Base-by-base conservation (phyloP, 2,329 filamentous ascomycete species). In the Cercospora brassicicola region DNA sequence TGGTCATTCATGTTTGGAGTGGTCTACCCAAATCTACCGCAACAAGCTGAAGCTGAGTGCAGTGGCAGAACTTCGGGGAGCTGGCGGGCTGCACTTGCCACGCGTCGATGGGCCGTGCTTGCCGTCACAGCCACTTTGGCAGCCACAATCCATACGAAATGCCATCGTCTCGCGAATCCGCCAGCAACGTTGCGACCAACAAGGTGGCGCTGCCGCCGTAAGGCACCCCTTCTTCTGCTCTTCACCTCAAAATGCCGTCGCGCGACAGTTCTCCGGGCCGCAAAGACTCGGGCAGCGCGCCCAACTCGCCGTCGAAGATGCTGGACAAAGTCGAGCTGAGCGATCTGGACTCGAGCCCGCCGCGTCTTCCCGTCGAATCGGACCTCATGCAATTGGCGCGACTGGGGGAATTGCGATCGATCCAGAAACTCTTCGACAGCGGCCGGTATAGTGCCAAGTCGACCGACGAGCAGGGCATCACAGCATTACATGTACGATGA, bases 331-430 rank as follows among this genome's bases (percentile, higher is more conserved):
- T 79, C 62, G 75, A 78, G 67, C 74, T 78, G 57, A 76, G 75
- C 73, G 76, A 78, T 61, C 62, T 78, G 64, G 76, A 78, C 56
- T 67, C 76, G 28, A 78, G 74, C 67, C 75, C 76, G 39, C 75
- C 76, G 55, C 79, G 74, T 42, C 76, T 85, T 28, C 83, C 85
- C 8, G 76, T 87, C 3, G 88, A 92, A 76, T 87, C 92, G 73
- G 94, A 99, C 82, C 90, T 99, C 73, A 98, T 99, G 94, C 94
- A 97, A 82, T 83, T 97, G 78, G 93, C 95, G 48, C 87, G 95
- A 68, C 81, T 96, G 73, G 95, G 96, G 66, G 93, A 99, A 78
- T 88, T 97, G 69, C 84, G 86, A 7, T 91, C 88, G 63, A 95
- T 99, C 84, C 91, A 97, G 82, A 93, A 90, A 82, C 85, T 99